These are phyloP conservation scores for Hanseniaspora vineae DNA, from an alignment of 805 yeast species.

Conservation along the genomic window DNA sequence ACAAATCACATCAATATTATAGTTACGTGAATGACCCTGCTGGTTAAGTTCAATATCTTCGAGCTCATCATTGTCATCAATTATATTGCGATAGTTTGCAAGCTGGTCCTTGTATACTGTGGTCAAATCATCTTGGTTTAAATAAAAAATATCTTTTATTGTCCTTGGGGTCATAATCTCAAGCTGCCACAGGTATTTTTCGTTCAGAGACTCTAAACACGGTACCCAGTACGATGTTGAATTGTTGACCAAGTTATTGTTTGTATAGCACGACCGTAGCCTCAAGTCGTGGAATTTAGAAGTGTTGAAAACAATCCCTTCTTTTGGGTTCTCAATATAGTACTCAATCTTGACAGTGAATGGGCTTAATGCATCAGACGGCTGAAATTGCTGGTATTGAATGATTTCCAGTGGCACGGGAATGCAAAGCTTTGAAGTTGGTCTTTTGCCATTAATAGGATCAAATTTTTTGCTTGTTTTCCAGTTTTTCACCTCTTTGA, in stretches of 20 bases:
- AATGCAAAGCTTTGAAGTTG: background rate
- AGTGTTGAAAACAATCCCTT: conserved; percentile 62
- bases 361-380: conserved; percentile 27
- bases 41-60: conserved; percentile 28
- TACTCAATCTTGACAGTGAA: conserved; percentile 59
- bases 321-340: conserved; percentile 46
- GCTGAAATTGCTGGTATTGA: conserved; percentile 1
- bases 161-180: conserved; percentile 79
- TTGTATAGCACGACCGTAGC: conserved; percentile 78
- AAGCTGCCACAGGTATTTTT: conserved; percentile 82
- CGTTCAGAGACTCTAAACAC: conserved; percentile 80
- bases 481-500: conserved; percentile 1
- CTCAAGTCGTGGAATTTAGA: conserved; percentile 26
- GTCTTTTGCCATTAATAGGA: conserved; percentile 1
- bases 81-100: conserved; percentile 23
- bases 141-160: conserved; percentile 45
- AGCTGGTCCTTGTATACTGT: conserved; percentile 9
- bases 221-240: conserved; percentile 98
- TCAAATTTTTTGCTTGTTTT: conserved; percentile 4
- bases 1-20: background rate
- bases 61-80: conserved; percentile 11
- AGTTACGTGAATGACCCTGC: conserved; percentile 12
- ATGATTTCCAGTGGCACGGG: background rate
- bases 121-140: conserved; percentile 21
- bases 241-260: conserved; percentile 61